Evolutionary conservation across 495 filamentous ascomycete genomes (phyloP).

Genomic region (Cercophora samala): DNA sequence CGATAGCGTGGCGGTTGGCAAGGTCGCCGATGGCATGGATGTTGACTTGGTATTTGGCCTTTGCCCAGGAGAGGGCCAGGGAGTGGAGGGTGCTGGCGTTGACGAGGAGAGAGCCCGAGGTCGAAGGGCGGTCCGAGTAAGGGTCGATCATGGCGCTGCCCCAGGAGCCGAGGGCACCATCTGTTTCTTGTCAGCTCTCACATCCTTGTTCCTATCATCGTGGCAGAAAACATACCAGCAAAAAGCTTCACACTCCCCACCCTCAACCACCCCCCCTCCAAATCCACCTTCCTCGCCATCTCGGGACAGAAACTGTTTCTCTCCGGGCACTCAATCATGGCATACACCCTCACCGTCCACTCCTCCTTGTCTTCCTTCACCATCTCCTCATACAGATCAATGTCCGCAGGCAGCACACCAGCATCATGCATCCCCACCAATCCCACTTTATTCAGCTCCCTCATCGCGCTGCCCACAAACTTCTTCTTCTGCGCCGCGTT

Average conservation of each 20-base stretch:
- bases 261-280: slow-evolving; percentile 43
- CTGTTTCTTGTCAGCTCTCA: slow-evolving; percentile 19
- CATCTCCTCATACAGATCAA: slow-evolving; percentile 50
- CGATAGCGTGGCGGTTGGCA: slow-evolving; percentile 56
- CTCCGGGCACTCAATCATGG: slow-evolving; percentile 60
- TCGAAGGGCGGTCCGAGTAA: slow-evolving; percentile 55
- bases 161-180: slow-evolving; percentile 63
- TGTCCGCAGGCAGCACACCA: slow-evolving; percentile 50
- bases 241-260: slow-evolving; percentile 59
- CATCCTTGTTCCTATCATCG: no score
- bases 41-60: slow-evolving; percentile 53
- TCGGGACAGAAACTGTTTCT: slow-evolving; percentile 58
- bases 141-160: slow-evolving; percentile 61
- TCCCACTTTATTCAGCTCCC: slow-evolving; percentile 55
- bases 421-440: slow-evolving; percentile 63
- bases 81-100: slow-evolving; percentile 51
- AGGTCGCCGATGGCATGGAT: slow-evolving; percentile 65
- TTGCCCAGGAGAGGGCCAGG: slow-evolving; percentile 49
- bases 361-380: slow-evolving; percentile 44
- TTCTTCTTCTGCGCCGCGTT: slow-evolving; percentile 43
- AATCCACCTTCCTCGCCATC: slow-evolving; percentile 38
- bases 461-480: slow-evolving; percentile 55
- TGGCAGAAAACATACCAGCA: slow-evolving; percentile 27
- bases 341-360: slow-evolving; percentile 57
- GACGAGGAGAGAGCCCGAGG: slow-evolving; percentile 57